A percentile compares a stretch with the other conserved stretches of the same genome.
Conservation (phyloP, 2,329 filamentous ascomycete species). For the Waltergamsia citrina region DNA sequence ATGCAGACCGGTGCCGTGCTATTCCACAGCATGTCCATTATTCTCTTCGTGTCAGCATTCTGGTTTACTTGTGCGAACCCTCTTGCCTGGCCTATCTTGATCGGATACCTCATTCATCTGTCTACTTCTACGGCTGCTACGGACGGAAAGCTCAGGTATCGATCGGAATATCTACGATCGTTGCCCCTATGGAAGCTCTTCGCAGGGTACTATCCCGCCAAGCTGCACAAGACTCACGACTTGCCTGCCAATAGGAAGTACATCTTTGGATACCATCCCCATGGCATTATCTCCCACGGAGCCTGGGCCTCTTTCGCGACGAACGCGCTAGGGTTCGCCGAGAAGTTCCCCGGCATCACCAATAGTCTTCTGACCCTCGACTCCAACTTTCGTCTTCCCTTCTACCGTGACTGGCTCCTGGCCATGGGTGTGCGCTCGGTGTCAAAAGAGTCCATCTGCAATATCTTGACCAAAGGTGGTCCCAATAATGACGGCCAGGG, state of each 20-base stretch:
- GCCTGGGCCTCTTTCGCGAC: conserved; percentile 88
- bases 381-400: conserved; percentile 84
- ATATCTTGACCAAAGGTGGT: conserved; percentile 73
- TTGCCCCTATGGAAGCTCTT: conserved; percentile 80
- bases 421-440: conserved; percentile 82
- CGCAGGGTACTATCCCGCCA: conserved; percentile 84
- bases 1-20: conserved; percentile 72
- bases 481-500: conserved; percentile 75
- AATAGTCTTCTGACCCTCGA: conserved; percentile 93
- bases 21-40: conserved; percentile 62
- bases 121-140: conserved; percentile 70
- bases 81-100: conserved; percentile 72
- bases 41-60: conserved; percentile 66
- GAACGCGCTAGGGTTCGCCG: conserved; percentile 76
- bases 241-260: conserved; percentile 81
- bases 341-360: conserved; percentile 88
- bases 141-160: conserved; percentile 64
- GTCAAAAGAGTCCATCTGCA: conserved; percentile 84
- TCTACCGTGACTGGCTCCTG: conserved; percentile 92
- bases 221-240: conserved; percentile 73
- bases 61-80: conserved; percentile 89
- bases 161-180: conserved; percentile 65
- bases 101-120: conserved; percentile 75
- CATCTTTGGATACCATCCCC: conserved; percentile 94
- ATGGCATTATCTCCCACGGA: conserved; percentile 96